A percentile compares a stretch with the other conserved stretches of the same genome.
These are phyloP conservation scores for Coemansia sp. DNA, from an alignment of 192 early-diverging fungal species.

Conservation along the genomic window DNA sequence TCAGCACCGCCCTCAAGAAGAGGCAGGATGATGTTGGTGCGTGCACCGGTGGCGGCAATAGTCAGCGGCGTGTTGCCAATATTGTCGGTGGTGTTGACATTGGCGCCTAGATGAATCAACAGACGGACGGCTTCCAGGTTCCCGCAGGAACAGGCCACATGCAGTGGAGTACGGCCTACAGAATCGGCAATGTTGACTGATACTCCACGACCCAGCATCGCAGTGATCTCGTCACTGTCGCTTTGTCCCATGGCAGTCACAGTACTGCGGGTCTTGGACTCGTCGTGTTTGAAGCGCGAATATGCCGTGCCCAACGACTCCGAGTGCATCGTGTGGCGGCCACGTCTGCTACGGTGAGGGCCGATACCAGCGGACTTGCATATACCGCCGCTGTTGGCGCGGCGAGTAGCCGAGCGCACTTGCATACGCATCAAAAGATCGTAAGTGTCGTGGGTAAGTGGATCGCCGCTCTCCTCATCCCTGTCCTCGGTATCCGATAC, in stretches of 20 bases:
- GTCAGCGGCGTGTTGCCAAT: slow-evolving; percentile 54
- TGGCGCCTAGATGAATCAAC: slow-evolving; percentile 45
- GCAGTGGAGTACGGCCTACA: slow-evolving; percentile 42
- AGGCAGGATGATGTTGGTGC: slow-evolving; percentile 27
- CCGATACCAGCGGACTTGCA: background rate
- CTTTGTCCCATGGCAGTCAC: slow-evolving; percentile 37
- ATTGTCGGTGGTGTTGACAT: slow-evolving; percentile 29
- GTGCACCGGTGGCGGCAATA: slow-evolving; percentile 38
- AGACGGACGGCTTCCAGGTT: slow-evolving; percentile 30
- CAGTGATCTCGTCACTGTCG: slow-evolving; percentile 28
- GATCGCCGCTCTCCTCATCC: background rate
- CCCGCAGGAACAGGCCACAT: slow-evolving; percentile 39
- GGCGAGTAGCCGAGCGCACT: slow-evolving; percentile 2
- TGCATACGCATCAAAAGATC: slow-evolving; percentile 12
- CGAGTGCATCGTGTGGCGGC: background rate
- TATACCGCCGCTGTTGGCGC: background rate
- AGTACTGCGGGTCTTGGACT: slow-evolving; percentile 3
- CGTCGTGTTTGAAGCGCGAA: slow-evolving; percentile 2
- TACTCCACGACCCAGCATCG: slow-evolving; percentile 20
- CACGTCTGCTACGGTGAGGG: background rate
- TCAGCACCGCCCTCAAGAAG: slow-evolving; percentile 48
- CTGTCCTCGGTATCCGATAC: slow-evolving; percentile 28
- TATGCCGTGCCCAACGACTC: background rate
- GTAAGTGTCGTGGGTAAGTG: background rate
- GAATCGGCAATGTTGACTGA: slow-evolving; percentile 25